phyloP scores from a whole-genome alignment of 176 grass and related monocot species.

The Aegilops umbellulata region DNA sequence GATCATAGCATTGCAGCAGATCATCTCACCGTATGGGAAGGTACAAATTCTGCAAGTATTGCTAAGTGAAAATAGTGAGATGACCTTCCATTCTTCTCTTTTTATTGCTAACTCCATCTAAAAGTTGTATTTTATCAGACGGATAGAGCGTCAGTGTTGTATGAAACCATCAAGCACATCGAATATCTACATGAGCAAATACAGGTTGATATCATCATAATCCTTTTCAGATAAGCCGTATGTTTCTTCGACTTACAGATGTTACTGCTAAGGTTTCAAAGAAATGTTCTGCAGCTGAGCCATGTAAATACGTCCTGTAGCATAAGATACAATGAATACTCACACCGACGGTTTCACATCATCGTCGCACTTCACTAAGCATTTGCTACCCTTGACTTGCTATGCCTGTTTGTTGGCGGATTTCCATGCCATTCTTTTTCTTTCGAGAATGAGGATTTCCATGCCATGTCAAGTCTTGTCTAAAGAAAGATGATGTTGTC shows the following conservation, averaged over 20 bases:
- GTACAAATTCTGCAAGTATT: slow-evolving; percentile 23
- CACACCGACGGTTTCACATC: not conserved
- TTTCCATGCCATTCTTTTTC: slow-evolving; percentile 26
- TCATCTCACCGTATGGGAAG: slow-evolving; percentile 87
- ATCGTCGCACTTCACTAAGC: not conserved
- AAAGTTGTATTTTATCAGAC: slow-evolving; percentile 44
- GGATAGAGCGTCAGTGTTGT: slow-evolving; percentile 74
- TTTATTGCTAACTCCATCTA: not conserved
- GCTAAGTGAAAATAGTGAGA: not conserved
- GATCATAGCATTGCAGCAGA: slow-evolving; percentile 72
- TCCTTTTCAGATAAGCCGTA: not conserved
- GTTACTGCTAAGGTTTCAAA: not conserved
- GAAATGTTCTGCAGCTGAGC: not conserved
- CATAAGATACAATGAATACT: not conserved
- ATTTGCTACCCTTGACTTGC: slow-evolving; percentile 20
- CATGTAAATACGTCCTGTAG: not conserved
- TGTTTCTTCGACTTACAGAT: not conserved
- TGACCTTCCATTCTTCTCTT: not conserved
- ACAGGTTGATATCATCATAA: slow-evolving; percentile 39
- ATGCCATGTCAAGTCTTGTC: slow-evolving; percentile 20
- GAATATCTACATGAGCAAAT: slow-evolving; percentile 76
- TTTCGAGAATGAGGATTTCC: slow-evolving; percentile 5
- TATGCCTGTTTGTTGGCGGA: slow-evolving; percentile 1
- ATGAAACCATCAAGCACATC: slow-evolving; percentile 76
- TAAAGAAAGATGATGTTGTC: slow-evolving; percentile 23